A percentile compares a stretch with the other conserved stretches of the same genome.
Conservation (phyloP, 768 basidiomycete species). For the Paxillus rubicundulus region DNA sequence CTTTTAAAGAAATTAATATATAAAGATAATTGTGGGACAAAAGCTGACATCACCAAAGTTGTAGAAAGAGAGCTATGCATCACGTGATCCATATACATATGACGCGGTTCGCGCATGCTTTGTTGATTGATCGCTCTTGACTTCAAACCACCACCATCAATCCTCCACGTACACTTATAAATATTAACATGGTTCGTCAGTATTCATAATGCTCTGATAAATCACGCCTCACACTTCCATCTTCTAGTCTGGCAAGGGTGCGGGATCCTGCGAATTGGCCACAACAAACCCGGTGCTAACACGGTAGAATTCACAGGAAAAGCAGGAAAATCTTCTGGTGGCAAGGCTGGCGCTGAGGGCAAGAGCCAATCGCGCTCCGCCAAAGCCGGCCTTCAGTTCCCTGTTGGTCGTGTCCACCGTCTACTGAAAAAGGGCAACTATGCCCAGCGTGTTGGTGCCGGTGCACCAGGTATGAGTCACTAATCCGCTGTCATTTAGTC, state of each 20-base stretch:
- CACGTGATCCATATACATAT: conserved; percentile 36
- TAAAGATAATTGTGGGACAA: conserved; percentile 19
- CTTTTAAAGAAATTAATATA: too few relatives aligned
- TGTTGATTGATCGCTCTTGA: conserved; percentile 33
- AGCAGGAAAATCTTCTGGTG: conserved; percentile 47
- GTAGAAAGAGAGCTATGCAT: conserved; percentile 12
- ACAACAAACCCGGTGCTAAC: conserved; percentile 5
- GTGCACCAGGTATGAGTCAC: conserved; percentile 65
- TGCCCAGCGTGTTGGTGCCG: conserved; percentile 83
- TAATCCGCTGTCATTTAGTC: conserved; percentile 9
- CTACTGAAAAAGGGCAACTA: conserved; percentile 87
- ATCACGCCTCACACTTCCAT: conserved; percentile 1
- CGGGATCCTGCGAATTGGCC: not conserved
- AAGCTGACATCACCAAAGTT: conserved; percentile 10
- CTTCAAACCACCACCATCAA: conserved; percentile 27
- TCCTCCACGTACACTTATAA: conserved; percentile 18
- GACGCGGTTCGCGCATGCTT: conserved; percentile 29
- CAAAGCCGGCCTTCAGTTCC: conserved; percentile 79
- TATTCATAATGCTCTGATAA: not conserved
- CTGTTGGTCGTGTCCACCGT: conserved; percentile 91
- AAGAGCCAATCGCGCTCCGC: conserved; percentile 71
- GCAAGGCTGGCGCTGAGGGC: conserved; percentile 46
- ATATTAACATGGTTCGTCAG: conserved; percentile 25
- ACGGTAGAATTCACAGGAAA: conserved; percentile 35
- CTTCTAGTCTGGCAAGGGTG: conserved; percentile 33